phyloP scores from a whole-genome alignment of 257 asterid species.

The Echium plantagineum region DNA sequence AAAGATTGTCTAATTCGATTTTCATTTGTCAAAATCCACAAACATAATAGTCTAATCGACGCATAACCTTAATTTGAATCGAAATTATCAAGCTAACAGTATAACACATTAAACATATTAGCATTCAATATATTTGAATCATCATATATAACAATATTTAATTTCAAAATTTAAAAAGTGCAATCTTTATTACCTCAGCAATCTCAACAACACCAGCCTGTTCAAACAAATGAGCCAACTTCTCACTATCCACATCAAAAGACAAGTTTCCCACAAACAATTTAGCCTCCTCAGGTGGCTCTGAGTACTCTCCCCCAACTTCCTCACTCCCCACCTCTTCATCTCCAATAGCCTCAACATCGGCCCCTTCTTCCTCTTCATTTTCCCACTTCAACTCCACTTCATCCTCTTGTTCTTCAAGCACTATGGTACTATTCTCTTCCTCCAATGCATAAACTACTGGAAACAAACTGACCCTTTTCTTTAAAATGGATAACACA shows the following conservation, averaged over 20 bases:
- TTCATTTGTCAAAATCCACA: background rate
- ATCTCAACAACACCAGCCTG: slow-evolving; percentile 85
- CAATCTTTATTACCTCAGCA: slow-evolving; percentile 44
- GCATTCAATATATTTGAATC: too few species aligned
- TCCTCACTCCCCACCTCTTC: slow-evolving; percentile 13
- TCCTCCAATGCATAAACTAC: slow-evolving; percentile 39
- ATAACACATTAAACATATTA: too few species aligned
- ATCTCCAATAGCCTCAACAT: slow-evolving; percentile 47
- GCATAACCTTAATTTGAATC: too few species aligned
- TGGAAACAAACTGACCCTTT: slow-evolving; percentile 18
- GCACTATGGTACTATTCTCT: slow-evolving; percentile 35
- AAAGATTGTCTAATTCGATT: background rate
- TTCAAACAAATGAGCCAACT: slow-evolving; percentile 57
- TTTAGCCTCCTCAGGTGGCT: slow-evolving; percentile 74
- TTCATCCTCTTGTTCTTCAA: slow-evolving; percentile 22
- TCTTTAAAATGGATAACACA: slow-evolving; percentile 19
- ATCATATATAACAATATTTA: too few species aligned
- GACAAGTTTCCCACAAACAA: slow-evolving; percentile 86
- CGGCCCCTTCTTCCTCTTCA: slow-evolving; percentile 10
- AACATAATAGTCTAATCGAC: background rate
- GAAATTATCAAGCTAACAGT: too few species aligned
- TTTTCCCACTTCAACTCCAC: slow-evolving; percentile 5
- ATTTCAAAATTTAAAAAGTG: background rate
- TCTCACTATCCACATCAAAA: slow-evolving; percentile 51
- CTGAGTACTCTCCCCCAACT: slow-evolving; percentile 21